phyloP scores from a whole-genome alignment of 177 flowering plant genomes.

The Vitis hybrid region DNA sequence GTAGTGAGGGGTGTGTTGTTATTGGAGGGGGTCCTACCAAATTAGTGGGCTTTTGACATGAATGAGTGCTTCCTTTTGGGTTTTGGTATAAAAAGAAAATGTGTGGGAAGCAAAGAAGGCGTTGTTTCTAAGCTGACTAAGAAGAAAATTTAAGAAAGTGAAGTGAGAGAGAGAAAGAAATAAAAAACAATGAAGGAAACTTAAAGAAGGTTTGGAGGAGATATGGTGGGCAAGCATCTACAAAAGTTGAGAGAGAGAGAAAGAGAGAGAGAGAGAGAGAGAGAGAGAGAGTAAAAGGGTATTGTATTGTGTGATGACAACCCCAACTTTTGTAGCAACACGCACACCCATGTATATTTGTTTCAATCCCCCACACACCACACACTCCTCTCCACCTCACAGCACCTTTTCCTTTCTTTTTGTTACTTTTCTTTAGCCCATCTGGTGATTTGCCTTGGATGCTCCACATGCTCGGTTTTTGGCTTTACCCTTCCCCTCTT shows the following conservation, averaged over 20 bases:
- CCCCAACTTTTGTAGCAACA: constrained; percentile 40
- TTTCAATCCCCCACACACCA: not conserved
- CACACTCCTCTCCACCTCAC: constrained; percentile 13
- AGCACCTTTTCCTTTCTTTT: constrained; percentile 17
- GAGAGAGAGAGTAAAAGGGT: constrained; percentile 6
- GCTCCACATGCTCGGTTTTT: constrained; percentile 28
- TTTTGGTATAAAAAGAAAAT: constrained; percentile 30
- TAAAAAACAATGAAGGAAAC: constrained; percentile 34
- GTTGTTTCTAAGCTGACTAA: constrained; percentile 69
- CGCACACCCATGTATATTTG: constrained; percentile 34
- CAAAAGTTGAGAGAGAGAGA: constrained; percentile 27
- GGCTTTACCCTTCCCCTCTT: constrained; percentile 12
- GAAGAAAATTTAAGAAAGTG: not conserved
- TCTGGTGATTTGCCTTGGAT: constrained; percentile 35
- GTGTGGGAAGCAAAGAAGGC: constrained; percentile 58
- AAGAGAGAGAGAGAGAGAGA: not conserved
- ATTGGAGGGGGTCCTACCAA: constrained; percentile 38
- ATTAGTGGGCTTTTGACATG: constrained; percentile 42
- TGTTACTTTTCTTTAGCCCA: constrained; percentile 16
- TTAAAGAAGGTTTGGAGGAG: constrained; percentile 32
- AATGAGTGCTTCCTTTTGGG: constrained; percentile 62
- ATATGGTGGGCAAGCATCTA: constrained; percentile 64
- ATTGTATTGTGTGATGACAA: constrained; percentile 29
- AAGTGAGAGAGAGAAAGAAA: constrained; percentile 9
- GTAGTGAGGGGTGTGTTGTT: constrained; percentile 8